Evolutionary conservation across 2,329 filamentous ascomycete species (phyloP).

Genomic region (Colletotrichum gloeosporioides): DNA sequence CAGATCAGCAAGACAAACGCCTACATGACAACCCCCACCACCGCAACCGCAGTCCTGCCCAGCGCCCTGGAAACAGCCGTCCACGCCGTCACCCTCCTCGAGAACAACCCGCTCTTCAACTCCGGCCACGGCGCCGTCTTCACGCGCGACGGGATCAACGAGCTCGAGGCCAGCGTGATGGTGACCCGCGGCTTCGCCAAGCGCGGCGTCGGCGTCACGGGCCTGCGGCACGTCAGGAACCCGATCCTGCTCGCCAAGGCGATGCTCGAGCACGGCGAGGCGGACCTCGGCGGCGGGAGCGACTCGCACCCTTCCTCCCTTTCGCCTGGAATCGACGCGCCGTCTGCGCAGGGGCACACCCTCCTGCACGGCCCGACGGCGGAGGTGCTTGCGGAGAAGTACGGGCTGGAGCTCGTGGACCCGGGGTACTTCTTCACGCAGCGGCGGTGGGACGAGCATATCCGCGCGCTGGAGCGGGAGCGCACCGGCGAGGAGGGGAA

Average conservation of each 20-base stretch:
- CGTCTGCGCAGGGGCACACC: conserved; percentile 71
- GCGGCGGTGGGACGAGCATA: conserved; percentile 79
- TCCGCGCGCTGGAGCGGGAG: conserved; percentile 60
- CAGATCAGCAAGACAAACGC: conserved; percentile 50
- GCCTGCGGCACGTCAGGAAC: conserved; percentile 76
- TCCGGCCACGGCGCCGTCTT: conserved; percentile 85
- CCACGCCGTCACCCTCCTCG: conserved; percentile 76
- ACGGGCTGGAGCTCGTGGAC: conserved; percentile 74
- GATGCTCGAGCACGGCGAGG: conserved; percentile 72
- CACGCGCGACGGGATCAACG: conserved; percentile 80
- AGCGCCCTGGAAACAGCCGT: conserved; percentile 77
- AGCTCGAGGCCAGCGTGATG: conserved; percentile 89
- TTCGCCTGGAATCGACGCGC: conserved; percentile 41
- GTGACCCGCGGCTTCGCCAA: conserved; percentile 76
- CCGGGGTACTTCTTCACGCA: conserved; percentile 81
- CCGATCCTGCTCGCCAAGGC: conserved; percentile 77
- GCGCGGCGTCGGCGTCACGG: conserved; percentile 78
- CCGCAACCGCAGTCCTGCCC: conserved; percentile 33
- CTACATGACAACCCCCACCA: conserved; percentile 48
- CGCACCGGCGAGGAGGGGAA: conserved; percentile 37
- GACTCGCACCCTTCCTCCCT: conserved; percentile 27
- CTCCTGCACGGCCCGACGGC: conserved; percentile 72
- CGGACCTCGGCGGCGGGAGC: conserved; percentile 54
- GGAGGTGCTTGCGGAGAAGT: conserved; percentile 70
- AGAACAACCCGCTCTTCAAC: conserved; percentile 86